phyloP scores from a whole-genome alignment of 768 basidiomycete genomes.

The Tremella mesenterica region DNA sequence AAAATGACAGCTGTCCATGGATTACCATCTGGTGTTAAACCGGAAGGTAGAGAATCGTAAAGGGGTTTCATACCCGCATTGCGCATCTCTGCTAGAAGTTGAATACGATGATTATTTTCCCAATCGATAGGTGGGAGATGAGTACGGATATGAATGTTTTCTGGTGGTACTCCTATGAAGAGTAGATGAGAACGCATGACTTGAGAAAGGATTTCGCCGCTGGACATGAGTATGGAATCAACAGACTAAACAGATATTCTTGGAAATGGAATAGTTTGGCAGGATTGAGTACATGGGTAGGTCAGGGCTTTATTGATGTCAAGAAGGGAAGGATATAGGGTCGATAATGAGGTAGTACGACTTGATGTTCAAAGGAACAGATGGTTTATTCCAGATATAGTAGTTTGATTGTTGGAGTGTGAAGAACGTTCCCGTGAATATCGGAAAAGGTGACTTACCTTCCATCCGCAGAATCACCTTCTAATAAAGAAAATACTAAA shows the following conservation, averaged over 20 bases:
- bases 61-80: conserved; percentile 40
- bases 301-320: too few relatives aligned
- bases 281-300: too few relatives aligned
- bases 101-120: conserved; percentile 35
- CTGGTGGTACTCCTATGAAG: conserved; percentile 32
- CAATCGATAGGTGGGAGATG: conserved; percentile 33
- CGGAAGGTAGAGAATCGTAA: conserved; percentile 26
- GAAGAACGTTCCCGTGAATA: background rate
- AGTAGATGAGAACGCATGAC: conserved; percentile 34
- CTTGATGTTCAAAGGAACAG: too few relatives aligned
- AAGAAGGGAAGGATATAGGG: too few relatives aligned
- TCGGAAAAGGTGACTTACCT: conserved; percentile 19
- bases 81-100: conserved; percentile 38
- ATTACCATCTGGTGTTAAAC: conserved; percentile 26
- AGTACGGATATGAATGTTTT: conserved; percentile 35
- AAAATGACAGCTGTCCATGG: conserved; percentile 37
- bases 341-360: background rate
- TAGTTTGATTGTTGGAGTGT: too few relatives aligned
- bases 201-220: conserved; percentile 29
- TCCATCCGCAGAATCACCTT: conserved; percentile 36
- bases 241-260: background rate
- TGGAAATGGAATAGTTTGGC: background rate
- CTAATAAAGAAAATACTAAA: conserved; percentile 26
- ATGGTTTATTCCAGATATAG: too few relatives aligned
- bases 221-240: conserved; percentile 4